These are phyloP conservation scores for Tetraselmis chui DNA, from an alignment of 139 green algal genomes.

Conservation along the genomic window DNA sequence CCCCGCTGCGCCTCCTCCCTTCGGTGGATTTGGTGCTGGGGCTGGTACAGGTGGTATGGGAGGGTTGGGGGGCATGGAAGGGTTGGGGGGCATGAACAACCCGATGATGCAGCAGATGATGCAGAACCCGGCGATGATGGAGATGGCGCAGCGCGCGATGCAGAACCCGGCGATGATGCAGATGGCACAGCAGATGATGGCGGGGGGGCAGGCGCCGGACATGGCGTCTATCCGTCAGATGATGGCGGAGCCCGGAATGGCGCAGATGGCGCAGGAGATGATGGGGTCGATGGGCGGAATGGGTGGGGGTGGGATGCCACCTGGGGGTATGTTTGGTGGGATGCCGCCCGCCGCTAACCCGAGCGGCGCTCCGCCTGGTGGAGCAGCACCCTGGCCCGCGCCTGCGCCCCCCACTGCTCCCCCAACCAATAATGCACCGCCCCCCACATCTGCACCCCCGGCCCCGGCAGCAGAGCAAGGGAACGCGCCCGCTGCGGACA, in stretches of 20 bases:
- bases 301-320: not conserved
- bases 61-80: not conserved
- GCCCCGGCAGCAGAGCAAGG: no score
- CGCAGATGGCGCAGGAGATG: not conserved
- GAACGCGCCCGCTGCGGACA: not conserved
- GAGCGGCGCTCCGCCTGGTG: no score
- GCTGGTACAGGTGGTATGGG: no score
- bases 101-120: constrained; percentile 17
- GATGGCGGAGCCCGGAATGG: not conserved
- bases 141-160: not conserved
- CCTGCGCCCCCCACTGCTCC: not conserved
- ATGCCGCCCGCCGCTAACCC: no score
- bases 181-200: not conserved
- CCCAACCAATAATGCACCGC: not conserved
- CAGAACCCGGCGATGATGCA: not conserved
- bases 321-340: not conserved
- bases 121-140: constrained; percentile 20
- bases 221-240: not conserved
- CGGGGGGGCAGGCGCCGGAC: not conserved
- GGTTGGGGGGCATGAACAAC: not conserved
- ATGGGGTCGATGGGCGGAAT: not conserved
- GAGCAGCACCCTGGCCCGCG: no score
- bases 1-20: not conserved
- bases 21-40: no score
- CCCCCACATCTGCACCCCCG: no score